Evolutionary conservation across 2,329 filamentous ascomycete genomes (phyloP).

Genomic region (Scytalidium sp.): DNA sequence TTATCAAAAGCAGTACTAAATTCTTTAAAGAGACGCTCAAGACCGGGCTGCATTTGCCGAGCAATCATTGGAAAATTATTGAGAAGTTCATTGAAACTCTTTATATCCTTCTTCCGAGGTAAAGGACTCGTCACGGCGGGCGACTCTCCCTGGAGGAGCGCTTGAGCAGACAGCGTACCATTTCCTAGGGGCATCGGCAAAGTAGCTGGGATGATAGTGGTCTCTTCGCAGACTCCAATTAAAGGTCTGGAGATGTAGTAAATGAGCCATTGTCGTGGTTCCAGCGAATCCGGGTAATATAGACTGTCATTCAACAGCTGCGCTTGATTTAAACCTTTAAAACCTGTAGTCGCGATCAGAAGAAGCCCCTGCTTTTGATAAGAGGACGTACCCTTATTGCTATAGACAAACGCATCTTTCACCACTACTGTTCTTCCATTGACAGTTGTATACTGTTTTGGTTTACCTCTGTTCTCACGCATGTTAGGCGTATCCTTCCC

Average conservation of each 20-base stretch:
- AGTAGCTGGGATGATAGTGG: slow-evolving; percentile 66
- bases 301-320: slow-evolving; percentile 80
- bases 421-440: slow-evolving; percentile 93
- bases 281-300: slow-evolving; percentile 86
- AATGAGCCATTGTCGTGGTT: slow-evolving; percentile 90
- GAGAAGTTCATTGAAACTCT: slow-evolving; percentile 83
- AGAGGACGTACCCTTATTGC: slow-evolving; percentile 75
- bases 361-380: slow-evolving; percentile 2
- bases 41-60: slow-evolving; percentile 87
- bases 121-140: slow-evolving; percentile 30
- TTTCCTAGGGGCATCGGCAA: slow-evolving; percentile 43
- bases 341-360: slow-evolving; percentile 55
- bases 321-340: slow-evolving; percentile 87
- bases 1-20: slow-evolving; percentile 84
- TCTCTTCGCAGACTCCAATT: slow-evolving; percentile 77
- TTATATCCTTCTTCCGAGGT: slow-evolving; percentile 83
- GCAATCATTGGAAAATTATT: slow-evolving; percentile 94
- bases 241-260: slow-evolving; percentile 94
- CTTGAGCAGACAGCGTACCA: slow-evolving; percentile 16
- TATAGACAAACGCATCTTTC: slow-evolving; percentile 90
- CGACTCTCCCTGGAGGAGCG: slow-evolving; percentile 12
- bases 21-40: slow-evolving; percentile 87
- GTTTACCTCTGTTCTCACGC: slow-evolving; percentile 86
- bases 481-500: slow-evolving; percentile 63
- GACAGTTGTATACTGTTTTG: slow-evolving; percentile 87